Evolutionary conservation across 495 filamentous ascomycete genomes (phyloP).

Genomic region (Daldinia childiae): DNA sequence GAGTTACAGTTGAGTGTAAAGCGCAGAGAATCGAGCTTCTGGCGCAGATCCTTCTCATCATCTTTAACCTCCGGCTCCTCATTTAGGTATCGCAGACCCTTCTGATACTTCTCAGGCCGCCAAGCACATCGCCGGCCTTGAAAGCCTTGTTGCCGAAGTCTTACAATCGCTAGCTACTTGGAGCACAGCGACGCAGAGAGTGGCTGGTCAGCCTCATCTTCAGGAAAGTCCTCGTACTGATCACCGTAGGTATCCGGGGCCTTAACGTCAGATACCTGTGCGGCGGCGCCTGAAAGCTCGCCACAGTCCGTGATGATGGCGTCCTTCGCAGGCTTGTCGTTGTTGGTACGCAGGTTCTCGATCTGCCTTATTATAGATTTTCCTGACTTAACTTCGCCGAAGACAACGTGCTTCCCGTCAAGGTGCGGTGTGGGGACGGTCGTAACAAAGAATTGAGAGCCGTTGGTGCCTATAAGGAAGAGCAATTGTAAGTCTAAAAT

Average conservation of each 20-base stretch:
- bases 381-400: conserved; percentile 92
- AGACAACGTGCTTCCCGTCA: conserved; percentile 97
- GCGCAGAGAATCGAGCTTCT: conserved; percentile 74
- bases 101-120: conserved; percentile 96
- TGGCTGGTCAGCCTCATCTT: conserved; percentile 67
- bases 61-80: conserved; percentile 81
- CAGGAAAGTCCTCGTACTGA: conserved; percentile 94
- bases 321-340: conserved; percentile 81
- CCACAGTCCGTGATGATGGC: conserved; percentile 86
- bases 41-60: conserved; percentile 72
- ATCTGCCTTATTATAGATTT: conserved; percentile 91
- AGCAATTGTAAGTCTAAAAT: conserved; percentile 9
- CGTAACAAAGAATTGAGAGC: conserved; percentile 97
- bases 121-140: conserved; percentile 73
- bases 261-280: conserved; percentile 68
- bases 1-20: conserved; percentile 82
- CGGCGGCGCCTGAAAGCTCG: conserved; percentile 76
- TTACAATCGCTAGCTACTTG: conserved; percentile 86
- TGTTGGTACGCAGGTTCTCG: conserved; percentile 82
- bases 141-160: conserved; percentile 92
- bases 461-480: conserved; percentile 76
- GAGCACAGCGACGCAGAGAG: conserved; percentile 69
- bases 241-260: conserved; percentile 84
- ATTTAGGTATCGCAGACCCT: conserved; percentile 92
- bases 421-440: conserved; percentile 93